These are phyloP conservation scores for Cymbidium sinense DNA, from an alignment of 106 monocot species.

Conservation along the genomic window DNA sequence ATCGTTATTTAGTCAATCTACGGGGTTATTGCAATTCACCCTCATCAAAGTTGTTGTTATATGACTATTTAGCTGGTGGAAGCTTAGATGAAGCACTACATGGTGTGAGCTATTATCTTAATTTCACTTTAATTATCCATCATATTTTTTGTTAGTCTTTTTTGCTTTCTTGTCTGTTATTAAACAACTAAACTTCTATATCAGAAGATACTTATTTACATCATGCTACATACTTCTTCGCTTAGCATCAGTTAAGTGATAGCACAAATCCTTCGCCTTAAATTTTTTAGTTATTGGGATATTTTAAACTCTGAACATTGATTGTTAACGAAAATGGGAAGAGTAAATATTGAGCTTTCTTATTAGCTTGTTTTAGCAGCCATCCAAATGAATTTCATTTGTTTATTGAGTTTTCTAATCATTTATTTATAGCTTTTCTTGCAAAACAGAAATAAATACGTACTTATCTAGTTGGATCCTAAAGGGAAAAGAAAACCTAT, in stretches of 20 bases:
- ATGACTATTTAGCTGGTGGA: constrained; percentile 89
- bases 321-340: neutral
- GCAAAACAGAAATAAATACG: neutral
- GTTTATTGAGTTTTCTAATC: neutral
- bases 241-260: neutral
- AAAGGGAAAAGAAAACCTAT: neutral
- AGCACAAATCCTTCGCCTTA: neutral
- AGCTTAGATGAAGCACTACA: constrained; percentile 92
- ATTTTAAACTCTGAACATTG: neutral
- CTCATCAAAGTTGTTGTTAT: constrained; percentile 78
- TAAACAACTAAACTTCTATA: neutral
- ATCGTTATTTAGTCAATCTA: constrained; percentile 95
- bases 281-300: neutral
- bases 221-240: neutral
- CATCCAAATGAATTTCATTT: neutral
- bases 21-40: constrained; percentile 98
- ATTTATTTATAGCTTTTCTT: neutral
- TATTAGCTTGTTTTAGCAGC: neutral
- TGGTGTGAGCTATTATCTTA: constrained; percentile 36
- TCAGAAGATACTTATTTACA: neutral
- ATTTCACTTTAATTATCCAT: neutral
- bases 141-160: neutral
- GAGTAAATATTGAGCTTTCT: neutral
- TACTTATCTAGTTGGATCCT: neutral
- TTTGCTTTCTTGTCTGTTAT: neutral